Evolutionary conservation across 345 rosid species (phyloP).

Genomic region (Hypericum androsaemum): DNA sequence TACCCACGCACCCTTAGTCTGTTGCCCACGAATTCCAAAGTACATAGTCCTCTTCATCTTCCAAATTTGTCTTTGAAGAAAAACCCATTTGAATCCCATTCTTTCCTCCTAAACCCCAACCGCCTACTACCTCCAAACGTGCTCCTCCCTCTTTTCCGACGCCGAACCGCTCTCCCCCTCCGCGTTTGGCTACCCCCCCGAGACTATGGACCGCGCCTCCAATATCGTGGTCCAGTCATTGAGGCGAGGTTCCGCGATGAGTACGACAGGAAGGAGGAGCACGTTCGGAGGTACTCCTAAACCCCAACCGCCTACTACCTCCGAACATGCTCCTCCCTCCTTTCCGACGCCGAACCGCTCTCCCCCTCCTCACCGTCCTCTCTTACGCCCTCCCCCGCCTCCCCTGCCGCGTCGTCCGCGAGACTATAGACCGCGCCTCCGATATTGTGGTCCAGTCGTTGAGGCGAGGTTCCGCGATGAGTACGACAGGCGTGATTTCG

Average conservation of each 20-base stretch:
- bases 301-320: constrained; percentile 68
- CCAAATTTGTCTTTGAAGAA: no score
- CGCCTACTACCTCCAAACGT: constrained; percentile 62
- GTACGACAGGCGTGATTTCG: constrained; percentile 30
- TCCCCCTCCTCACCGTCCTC: constrained; percentile 38
- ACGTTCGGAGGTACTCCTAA: no score
- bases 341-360: constrained; percentile 23
- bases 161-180: constrained; percentile 25
- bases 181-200: neutral
- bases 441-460: constrained; percentile 34
- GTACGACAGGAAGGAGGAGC: no score
- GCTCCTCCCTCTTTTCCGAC: constrained; percentile 44
- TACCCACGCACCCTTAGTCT: no score
- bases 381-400: constrained; percentile 50
- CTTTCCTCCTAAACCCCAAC: no score
- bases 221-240: constrained; percentile 34
- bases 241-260: constrained; percentile 24
- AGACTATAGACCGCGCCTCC: constrained; percentile 43
- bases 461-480: constrained; percentile 24
- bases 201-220: constrained; percentile 39
- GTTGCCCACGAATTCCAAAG: no score
- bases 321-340: constrained; percentile 49
- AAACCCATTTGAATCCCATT: no score
- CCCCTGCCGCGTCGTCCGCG: constrained; percentile 34
- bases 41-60: no score